Conservation (phyloP, 225 moss, liverwort and hornwort species). For the Pseudisothecium myosuroides region DNA sequence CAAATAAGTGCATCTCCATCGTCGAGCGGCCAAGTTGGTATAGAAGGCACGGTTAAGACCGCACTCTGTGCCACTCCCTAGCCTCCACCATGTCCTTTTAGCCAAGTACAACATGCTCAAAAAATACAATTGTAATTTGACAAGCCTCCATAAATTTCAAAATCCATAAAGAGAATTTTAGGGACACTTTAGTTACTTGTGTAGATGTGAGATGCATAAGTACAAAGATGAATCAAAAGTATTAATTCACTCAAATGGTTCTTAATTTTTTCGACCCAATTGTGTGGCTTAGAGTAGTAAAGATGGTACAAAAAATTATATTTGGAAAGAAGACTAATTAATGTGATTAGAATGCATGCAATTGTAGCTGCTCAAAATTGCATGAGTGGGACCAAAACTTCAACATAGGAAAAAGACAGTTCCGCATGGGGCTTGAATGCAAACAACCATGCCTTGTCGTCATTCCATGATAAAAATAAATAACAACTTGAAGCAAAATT, state of each 20-base stretch:
- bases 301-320: background rate
- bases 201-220: accelerated
- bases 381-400: background rate
- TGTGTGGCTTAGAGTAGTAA: background rate
- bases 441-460: background rate
- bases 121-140: background rate
- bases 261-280: background rate
- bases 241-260: background rate
- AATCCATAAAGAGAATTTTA: background rate
- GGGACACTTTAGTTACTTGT: background rate
- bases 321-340: background rate
- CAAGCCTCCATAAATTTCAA: background rate
- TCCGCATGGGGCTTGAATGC: background rate
- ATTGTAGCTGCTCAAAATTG: accelerated
- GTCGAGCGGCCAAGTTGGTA: accelerated
- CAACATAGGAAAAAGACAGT: background rate
- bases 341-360: background rate
- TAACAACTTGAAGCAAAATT: background rate
- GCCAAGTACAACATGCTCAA: accelerated
- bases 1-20: background rate
- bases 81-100: accelerated
- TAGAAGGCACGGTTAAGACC: accelerated
- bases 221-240: background rate
- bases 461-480: background rate
- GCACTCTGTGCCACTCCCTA: too few relatives aligned